Percentiles rank a stretch among this genome's conserved stretches.
Evolutionary conservation across 2,329 filamentous ascomycete genomes (phyloP).

Genomic region (Pyricularia sp.): DNA sequence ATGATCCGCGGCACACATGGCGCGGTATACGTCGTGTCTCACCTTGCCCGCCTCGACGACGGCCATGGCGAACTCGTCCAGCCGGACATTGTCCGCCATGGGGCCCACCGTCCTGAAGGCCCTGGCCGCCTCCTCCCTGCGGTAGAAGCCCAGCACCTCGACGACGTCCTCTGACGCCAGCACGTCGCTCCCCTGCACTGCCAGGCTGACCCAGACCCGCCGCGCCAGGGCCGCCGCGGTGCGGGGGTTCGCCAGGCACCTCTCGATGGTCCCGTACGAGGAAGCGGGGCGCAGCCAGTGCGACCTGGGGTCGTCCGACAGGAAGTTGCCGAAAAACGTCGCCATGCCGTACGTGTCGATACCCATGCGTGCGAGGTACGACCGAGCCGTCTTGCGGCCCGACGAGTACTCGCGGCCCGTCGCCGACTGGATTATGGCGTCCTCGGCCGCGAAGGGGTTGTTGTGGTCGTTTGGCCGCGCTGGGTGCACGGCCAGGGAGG

Average conservation of each 20-base stretch:
- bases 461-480: conserved; percentile 7
- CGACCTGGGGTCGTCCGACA: conserved; percentile 13
- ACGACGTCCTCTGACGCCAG: conserved; percentile 15
- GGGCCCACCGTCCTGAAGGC: conserved; percentile 37
- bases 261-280: conserved; percentile 17
- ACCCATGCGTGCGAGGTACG: conserved; percentile 16
- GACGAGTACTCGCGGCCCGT: conserved; percentile 15
- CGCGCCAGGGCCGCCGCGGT: conserved; percentile 16
- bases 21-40: conserved; percentile 17
- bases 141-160: conserved; percentile 17
- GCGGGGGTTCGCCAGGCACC: conserved; percentile 15
- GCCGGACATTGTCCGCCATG: conserved; percentile 17
- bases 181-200: conserved; percentile 12
- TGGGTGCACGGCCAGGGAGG: conserved; percentile 16
- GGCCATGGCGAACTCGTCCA: conserved; percentile 18
- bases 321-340: conserved; percentile 18
- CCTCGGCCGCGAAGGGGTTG: conserved; percentile 14
- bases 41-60: conserved; percentile 16
- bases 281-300: conserved; percentile 18
- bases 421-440: conserved; percentile 16
- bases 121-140: conserved; percentile 13
- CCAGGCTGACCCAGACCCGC: conserved; percentile 21
- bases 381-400: conserved; percentile 13
- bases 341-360: conserved; percentile 16
- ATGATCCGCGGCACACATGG: conserved; percentile 18